Percentiles rank a stretch among this genome's conserved stretches.
Evolutionary conservation across 768 basidiomycete species (phyloP).

Genomic region (Xerocomus brunneocitrinus): DNA sequence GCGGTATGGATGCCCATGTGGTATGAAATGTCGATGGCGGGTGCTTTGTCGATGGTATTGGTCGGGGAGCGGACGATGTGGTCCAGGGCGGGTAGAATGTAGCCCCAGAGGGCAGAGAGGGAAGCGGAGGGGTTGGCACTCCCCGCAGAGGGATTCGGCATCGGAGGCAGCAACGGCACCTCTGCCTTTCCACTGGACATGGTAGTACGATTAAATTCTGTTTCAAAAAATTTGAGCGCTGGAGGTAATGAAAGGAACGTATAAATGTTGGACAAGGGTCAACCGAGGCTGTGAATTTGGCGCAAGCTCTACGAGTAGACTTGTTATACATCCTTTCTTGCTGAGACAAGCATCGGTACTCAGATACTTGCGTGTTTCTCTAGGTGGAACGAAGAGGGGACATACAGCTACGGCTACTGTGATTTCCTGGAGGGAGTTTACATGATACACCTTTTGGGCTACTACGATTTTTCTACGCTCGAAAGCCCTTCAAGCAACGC

Average conservation of each 20-base stretch:
- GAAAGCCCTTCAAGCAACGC: not conserved
- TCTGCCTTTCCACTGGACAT: slow-evolving; percentile 4
- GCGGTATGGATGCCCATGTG: slow-evolving; percentile 78
- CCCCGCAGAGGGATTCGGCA: slow-evolving; percentile 53
- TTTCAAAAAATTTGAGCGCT: not conserved
- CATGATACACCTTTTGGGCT: slow-evolving; percentile 7
- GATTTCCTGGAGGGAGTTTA: slow-evolving; percentile 7
- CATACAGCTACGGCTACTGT: too few relatives aligned
- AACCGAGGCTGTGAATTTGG: too few relatives aligned
- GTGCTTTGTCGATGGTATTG: slow-evolving; percentile 56
- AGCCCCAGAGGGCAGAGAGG: slow-evolving; percentile 67
- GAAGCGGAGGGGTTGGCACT: slow-evolving; percentile 75
- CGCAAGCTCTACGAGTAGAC: too few relatives aligned
- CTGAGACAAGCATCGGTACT: too few relatives aligned
- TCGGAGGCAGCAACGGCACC: slow-evolving; percentile 27
- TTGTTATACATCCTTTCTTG: too few relatives aligned
- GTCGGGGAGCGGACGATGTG: slow-evolving; percentile 72
- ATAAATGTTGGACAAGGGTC: too few relatives aligned
- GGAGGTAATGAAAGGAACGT: not conserved
- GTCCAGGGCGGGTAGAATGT: slow-evolving; percentile 68
- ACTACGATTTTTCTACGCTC: not conserved
- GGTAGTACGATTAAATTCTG: too few relatives aligned
- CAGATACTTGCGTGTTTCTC: too few relatives aligned
- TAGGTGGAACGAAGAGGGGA: too few relatives aligned
- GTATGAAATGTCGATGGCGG: slow-evolving; percentile 65